A percentile compares a stretch with the other conserved stretches of the same genome.
phyloP scores from a whole-genome alignment of 805 yeast genomes.

The Metschnikowia aberdeeniae region DNA sequence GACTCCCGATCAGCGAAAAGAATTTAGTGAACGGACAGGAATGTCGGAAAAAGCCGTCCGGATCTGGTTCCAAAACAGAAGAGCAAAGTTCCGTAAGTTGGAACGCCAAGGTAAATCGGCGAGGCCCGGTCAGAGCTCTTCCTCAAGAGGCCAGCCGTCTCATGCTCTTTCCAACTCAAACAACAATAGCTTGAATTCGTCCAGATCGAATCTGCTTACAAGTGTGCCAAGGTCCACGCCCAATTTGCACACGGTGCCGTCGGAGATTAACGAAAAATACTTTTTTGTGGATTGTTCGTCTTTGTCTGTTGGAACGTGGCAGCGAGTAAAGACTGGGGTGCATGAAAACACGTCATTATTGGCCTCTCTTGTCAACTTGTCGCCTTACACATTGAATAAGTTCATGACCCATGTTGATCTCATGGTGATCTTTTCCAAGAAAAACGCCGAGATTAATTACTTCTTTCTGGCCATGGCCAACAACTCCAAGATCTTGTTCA shows the following conservation, averaged over 20 bases:
- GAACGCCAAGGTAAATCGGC: slow-evolving; percentile 41
- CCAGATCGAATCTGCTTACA: slow-evolving; percentile 22
- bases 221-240: slow-evolving; percentile 16
- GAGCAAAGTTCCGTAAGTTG: slow-evolving; percentile 72
- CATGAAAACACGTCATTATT: slow-evolving; percentile 38
- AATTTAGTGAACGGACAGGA: slow-evolving; percentile 65
- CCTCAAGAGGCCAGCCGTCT: slow-evolving; percentile 1
- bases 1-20: slow-evolving; percentile 62
- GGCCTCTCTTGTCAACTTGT: slow-evolving; percentile 51
- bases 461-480: slow-evolving; percentile 73
- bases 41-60: slow-evolving; percentile 87
- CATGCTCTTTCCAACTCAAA: slow-evolving; percentile 7
- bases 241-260: slow-evolving; percentile 33
- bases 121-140: slow-evolving; percentile 1
- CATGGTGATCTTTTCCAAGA: slow-evolving; percentile 64
- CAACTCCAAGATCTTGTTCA: slow-evolving; percentile 60
- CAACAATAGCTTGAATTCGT: slow-evolving; percentile 17
- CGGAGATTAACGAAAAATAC: slow-evolving; percentile 64
- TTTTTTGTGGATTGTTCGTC: slow-evolving; percentile 65
- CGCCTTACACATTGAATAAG: slow-evolving; percentile 61
- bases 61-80: slow-evolving; percentile 88
- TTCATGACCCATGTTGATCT: slow-evolving; percentile 69
- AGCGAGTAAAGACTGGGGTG: slow-evolving; percentile 65
- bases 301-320: slow-evolving; percentile 77
- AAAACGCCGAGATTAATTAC: slow-evolving; percentile 69